Evolutionary conservation across 345 rosid genomes (phyloP).

Genomic region (Sapria himalayana): DNA sequence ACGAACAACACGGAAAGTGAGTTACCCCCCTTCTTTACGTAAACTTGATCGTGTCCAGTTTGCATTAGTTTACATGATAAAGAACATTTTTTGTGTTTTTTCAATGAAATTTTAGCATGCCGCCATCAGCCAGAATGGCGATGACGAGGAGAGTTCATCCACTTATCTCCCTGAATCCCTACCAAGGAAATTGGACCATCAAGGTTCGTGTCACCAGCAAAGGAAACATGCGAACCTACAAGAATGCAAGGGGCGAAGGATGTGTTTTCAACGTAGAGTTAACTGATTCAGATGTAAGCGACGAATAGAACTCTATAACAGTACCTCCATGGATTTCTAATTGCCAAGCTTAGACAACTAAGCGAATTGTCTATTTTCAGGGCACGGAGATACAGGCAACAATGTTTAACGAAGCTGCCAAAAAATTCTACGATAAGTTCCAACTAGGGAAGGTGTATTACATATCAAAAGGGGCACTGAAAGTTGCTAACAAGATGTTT

Average conservation of each 20-base stretch:
- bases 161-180: constrained; percentile 79
- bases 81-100: background rate
- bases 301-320: too few relatives aligned
- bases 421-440: constrained; percentile 52
- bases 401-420: constrained; percentile 89
- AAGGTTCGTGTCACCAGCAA: constrained; percentile 78
- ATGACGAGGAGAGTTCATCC: constrained; percentile 91
- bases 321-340: too few relatives aligned
- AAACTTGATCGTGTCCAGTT: background rate
- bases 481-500: constrained; percentile 73
- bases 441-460: constrained; percentile 71
- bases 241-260: constrained; percentile 79
- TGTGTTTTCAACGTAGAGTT: constrained; percentile 90
- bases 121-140: constrained; percentile 63
- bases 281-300: constrained; percentile 86
- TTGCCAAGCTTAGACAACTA: too few relatives aligned
- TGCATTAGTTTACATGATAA: background rate
- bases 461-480: constrained; percentile 64
- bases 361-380: constrained; percentile 14
- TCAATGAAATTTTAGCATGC: constrained; percentile 29
- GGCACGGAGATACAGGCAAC: constrained; percentile 95
- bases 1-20: constrained; percentile 55
- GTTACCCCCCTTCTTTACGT: constrained; percentile 2
- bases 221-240: constrained; percentile 70
- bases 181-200: constrained; percentile 90